A percentile compares a stretch with the other conserved stretches of the same genome.
These are phyloP conservation scores for Pochonia chlamydosporia DNA, from an alignment of 2,329 filamentous ascomycete species.

Conservation along the genomic window DNA sequence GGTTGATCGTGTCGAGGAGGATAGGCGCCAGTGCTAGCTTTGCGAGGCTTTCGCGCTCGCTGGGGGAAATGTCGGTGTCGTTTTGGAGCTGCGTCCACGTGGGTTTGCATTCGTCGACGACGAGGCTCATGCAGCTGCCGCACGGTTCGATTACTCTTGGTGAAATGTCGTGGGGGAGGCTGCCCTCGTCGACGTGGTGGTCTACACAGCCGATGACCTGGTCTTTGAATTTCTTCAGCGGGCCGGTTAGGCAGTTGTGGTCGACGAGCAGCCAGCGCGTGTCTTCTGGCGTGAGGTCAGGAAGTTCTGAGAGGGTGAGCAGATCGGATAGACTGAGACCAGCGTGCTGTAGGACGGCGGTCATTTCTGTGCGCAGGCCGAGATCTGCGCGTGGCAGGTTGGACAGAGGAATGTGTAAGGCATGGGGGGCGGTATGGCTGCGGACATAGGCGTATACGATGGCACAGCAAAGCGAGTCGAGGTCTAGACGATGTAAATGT, in stretches of 20 bases:
- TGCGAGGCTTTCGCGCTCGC: constrained; percentile 54
- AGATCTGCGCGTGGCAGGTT: constrained; percentile 67
- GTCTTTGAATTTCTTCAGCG: constrained; percentile 44
- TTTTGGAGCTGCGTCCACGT: constrained; percentile 50
- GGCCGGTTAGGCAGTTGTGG: constrained; percentile 67
- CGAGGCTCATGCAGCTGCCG: constrained; percentile 69
- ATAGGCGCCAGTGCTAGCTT: constrained; percentile 64
- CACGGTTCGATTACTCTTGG: constrained; percentile 59
- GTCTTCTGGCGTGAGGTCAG: constrained; percentile 43
- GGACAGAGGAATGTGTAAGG: constrained; percentile 64
- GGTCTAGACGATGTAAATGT: constrained; percentile 56
- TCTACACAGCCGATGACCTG: constrained; percentile 64
- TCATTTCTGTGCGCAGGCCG: constrained; percentile 65
- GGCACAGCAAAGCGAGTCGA: constrained; percentile 74
- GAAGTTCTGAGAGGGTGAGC: constrained; percentile 52
- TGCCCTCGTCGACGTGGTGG: constrained; percentile 70
- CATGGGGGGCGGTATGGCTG: constrained; percentile 48
- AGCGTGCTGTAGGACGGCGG: constrained; percentile 56
- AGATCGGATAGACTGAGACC: constrained; percentile 55
- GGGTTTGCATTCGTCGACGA: constrained; percentile 53
- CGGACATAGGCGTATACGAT: constrained; percentile 70
- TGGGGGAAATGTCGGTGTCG: constrained; percentile 6
- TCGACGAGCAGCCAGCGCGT: constrained; percentile 72
- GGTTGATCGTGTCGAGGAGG: constrained; percentile 65
- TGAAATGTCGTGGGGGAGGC: constrained; percentile 38